A percentile compares a stretch with the other conserved stretches of the same genome.
Conservation (phyloP, 495 filamentous ascomycete species). For the Annulohypoxylon maeteangense region DNA sequence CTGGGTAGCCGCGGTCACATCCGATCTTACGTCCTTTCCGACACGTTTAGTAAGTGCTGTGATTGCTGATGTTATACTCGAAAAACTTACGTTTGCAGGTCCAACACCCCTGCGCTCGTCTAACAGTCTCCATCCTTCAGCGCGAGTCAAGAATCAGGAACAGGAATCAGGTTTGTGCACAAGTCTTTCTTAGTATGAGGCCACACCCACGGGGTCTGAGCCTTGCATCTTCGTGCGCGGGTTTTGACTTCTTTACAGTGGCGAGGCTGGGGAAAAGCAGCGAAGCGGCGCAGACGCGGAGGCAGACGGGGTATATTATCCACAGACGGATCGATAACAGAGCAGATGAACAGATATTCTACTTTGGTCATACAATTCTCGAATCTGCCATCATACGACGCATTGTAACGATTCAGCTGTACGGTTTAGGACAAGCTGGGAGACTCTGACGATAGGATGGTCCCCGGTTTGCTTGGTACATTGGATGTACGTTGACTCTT, state of each 20-base stretch:
- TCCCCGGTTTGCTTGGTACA: constrained; percentile 37
- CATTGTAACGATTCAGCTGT: constrained; percentile 38
- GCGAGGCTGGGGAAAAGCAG: constrained; percentile 44
- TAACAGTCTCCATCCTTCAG: constrained; percentile 47
- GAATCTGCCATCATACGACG: constrained; percentile 45
- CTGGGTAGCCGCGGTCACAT: constrained; percentile 53
- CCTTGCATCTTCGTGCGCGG: constrained; percentile 47
- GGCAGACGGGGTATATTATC: constrained; percentile 41
- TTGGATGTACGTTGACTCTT: constrained; percentile 35
- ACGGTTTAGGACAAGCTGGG: constrained; percentile 34
- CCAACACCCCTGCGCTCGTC: constrained; percentile 51
- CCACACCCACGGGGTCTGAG: constrained; percentile 37
- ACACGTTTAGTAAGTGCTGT: constrained; percentile 31
- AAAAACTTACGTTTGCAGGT: constrained; percentile 52
- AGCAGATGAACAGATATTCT: constrained; percentile 29
- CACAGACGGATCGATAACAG: constrained; percentile 34
- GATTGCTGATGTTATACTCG: constrained; percentile 44
- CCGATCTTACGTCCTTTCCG: constrained; percentile 52
- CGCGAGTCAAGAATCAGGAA: constrained; percentile 16
- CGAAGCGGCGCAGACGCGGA: constrained; percentile 38
- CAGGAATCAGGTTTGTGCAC: constrained; percentile 5
- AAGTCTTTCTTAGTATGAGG: constrained; percentile 36
- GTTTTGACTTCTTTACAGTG: constrained; percentile 40
- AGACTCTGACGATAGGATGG: constrained; percentile 27
- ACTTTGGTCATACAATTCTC: constrained; percentile 42